These are phyloP conservation scores for Mimosa pudica DNA, from an alignment of 306 rosid genomes.

Conservation along the genomic window DNA sequence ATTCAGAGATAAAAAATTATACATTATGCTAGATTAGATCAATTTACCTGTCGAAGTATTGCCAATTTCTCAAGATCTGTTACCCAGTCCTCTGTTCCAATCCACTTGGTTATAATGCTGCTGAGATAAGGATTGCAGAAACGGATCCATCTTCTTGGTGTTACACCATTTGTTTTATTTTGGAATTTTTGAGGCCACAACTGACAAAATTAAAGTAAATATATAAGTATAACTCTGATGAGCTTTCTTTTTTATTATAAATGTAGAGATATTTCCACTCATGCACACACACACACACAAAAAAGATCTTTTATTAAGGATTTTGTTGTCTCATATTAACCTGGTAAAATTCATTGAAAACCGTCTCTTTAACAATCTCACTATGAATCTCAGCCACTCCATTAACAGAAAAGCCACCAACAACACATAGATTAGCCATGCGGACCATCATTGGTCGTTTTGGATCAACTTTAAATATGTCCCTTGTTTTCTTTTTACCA, in stretches of 20 bases:
- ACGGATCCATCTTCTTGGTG: slow-evolving; percentile 96
- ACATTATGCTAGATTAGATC: slow-evolving; percentile 20
- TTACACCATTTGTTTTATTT: slow-evolving; percentile 97
- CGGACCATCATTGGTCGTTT: slow-evolving; percentile 76
- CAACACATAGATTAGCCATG: slow-evolving; percentile 95
- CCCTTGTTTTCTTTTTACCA: slow-evolving; percentile 35
- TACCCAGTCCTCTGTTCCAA: slow-evolving; percentile 79
- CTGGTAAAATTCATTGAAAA: slow-evolving; percentile 76
- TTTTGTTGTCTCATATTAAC: slow-evolving; percentile 35
- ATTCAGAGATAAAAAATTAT: neutral
- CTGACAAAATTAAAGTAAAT: slow-evolving; percentile 46
- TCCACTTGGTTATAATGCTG: slow-evolving; percentile 72
- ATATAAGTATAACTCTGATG: slow-evolving; percentile 19
- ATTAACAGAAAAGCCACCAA: slow-evolving; percentile 91
- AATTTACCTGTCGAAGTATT: slow-evolving; percentile 50
- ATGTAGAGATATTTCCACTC: neutral
- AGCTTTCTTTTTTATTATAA: slow-evolving; percentile 27
- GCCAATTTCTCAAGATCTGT: slow-evolving; percentile 50
- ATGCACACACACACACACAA: too few relatives aligned
- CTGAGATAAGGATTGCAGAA: slow-evolving; percentile 89
- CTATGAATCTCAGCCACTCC: slow-evolving; percentile 97
- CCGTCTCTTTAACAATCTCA: slow-evolving; percentile 87
- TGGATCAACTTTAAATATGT: slow-evolving; percentile 49
- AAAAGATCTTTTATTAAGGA: neutral
- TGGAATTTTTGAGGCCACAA: slow-evolving; percentile 94